Percentiles rank a stretch among this genome's conserved stretches.
Evolutionary conservation across 208 protist genomes (phyloP).

Genomic region (Giardia duodenalis): DNA sequence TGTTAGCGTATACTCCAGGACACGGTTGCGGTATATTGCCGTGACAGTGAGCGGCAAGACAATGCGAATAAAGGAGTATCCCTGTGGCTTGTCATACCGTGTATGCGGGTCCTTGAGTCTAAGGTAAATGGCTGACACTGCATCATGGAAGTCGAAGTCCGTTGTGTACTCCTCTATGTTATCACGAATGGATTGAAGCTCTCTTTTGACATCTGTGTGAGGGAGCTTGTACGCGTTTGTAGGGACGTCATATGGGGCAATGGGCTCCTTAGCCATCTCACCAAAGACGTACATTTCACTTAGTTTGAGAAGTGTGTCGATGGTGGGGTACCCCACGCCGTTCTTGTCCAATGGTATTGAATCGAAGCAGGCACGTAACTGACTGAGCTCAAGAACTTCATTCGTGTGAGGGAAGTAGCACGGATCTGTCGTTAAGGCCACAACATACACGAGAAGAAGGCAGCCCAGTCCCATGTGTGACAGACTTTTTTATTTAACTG

Average conservation of each 20-base stretch:
- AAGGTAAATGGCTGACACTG: not conserved
- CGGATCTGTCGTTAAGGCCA: no score
- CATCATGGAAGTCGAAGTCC: not conserved
- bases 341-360: not conserved
- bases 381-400: not conserved
- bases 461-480: no score
- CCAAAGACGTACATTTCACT: not conserved
- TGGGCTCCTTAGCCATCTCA: not conserved
- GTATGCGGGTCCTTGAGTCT: slow-evolving; percentile 4
- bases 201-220: not conserved
- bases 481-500: no score
- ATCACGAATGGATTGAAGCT: not conserved
- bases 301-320: not conserved
- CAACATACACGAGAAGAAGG: no score
- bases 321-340: not conserved
- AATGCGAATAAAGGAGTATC: not conserved
- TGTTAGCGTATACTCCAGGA: not conserved
- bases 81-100: not conserved
- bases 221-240: not conserved
- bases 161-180: not conserved
- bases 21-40: not conserved
- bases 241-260: not conserved
- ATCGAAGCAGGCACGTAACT: not conserved
- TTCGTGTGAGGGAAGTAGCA: not conserved
- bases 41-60: not conserved